Base-by-base conservation (phyloP, 1,139 yeast species). In the Hyphopichia burtonii region DNA sequence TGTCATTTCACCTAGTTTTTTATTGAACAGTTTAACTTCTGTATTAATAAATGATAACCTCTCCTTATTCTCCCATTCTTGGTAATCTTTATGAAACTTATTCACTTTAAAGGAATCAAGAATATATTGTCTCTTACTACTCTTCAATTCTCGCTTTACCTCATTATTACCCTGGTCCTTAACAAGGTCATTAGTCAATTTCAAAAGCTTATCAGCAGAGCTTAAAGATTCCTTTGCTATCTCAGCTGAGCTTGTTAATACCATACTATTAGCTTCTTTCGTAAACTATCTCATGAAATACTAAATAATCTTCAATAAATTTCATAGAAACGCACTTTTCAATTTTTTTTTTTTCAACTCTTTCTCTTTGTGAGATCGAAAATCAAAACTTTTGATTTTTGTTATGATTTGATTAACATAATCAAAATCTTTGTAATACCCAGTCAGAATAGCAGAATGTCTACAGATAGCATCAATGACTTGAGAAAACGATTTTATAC, bases 61-160 rank as follows among this genome's bases (percentile, higher is more conserved):
- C 34, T 53, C 46, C 3, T 45, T 40, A 22, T 47, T 40, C 37
- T 66, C 67, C 71, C 71, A 66, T 27, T 54, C 59, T 45, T 67
- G 63, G 45, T 58, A 63, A 11, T 55, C 58, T 35, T 58, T 56
- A 34, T 68, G 71, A 31, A 65, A 55, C 42, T 58, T 59, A 43
- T 59, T 66, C 27, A 68, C 58, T 20, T 55, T 46, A 47, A 65
- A 68, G 8, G 76, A 66, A 42, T 70, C 76, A 12, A 70, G 47
- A 1, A 71, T 53, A 40, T 55, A 60, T 27, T 54, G 47, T 46
- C 55, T 59, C 43, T 60, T 60, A 14, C 44, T 44, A n/a, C 16
- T 39, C 40, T 37, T 46, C 31, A 41, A 31, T 31, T 40, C 40
- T 14, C 34, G 31, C 1, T 34, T 10, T 7, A 23, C 12, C 8